Evolutionary conservation across 1,139 yeast species (phyloP), one percentile per base, ranked within the genome.

Genomic region (Debaryomycetaceae sp.): DNA sequence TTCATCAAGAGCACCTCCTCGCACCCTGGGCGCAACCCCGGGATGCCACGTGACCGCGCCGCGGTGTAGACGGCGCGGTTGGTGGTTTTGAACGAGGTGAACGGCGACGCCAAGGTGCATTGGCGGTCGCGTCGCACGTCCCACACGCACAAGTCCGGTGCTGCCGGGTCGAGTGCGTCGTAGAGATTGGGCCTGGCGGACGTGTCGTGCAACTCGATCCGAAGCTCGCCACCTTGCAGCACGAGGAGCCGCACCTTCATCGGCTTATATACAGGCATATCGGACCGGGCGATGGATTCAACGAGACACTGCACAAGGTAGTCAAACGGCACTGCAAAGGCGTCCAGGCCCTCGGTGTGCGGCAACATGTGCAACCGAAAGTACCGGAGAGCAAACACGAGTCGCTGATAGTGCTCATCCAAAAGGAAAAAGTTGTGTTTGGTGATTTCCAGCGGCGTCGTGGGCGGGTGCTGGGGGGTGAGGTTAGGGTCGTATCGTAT

Each of bases 11-110:
- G 44, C 1, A 88, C 94, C 49, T 91, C 98, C 34, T 77, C 73
- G 16, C 45, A 47, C 0, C 61, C 58, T 0, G 68, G 61, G 3
- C 48, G 46, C 10, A 39, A 34, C 4, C 65, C 65, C 2, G 71
- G 66, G 14, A 61, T 43, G n/a, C 55, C 38, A 32, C 83, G 58
- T 2, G 52, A 52, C 35, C 97, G 61, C 0, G 96, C 82, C 3
- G 51, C 63, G 27, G 62, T 68, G 51, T 89, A 89, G 30, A 67
- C 75, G 2, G 62, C 62, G 39, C 98, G 65, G 20, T 65, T 59
- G 0, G 96, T 85, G 0, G 97, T 91, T 51, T 91, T 91, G 61
- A 89, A 83, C 3, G 94, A 81, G 0, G 96, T 86, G 52, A 83
- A 85, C 2, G 89, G 85, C 0, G 93, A 76, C 0, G 76, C 69